Percentiles rank a stretch among this genome's conserved stretches.
Conservation (phyloP, 352 stramenopile genomes). For the Globisporangium paddicum region DNA sequence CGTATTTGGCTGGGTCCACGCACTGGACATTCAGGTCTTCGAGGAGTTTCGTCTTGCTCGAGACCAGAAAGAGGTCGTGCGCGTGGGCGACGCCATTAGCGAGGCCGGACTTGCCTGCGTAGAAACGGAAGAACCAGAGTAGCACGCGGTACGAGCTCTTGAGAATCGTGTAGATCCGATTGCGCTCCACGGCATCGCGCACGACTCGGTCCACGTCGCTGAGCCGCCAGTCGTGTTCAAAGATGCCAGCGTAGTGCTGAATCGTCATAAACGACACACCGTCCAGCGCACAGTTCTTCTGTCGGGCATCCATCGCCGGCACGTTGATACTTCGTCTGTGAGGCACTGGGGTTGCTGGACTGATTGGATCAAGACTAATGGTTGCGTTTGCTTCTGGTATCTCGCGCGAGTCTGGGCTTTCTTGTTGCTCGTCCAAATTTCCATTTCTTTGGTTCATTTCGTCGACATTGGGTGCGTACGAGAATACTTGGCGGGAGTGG, state of each 20-base stretch:
- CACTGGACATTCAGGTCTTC: constrained; percentile 57
- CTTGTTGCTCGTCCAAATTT: not conserved
- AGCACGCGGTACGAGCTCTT: constrained; percentile 48
- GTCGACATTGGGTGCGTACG: constrained; percentile 20
- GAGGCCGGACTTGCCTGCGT: constrained; percentile 29
- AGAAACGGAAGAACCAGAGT: constrained; percentile 61
- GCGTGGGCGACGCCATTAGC: constrained; percentile 8
- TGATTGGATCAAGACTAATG: not conserved
- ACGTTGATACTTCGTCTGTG: constrained; percentile 1
- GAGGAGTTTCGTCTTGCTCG: constrained; percentile 41
- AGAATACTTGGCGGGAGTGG: constrained; percentile 56
- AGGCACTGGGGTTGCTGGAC: not conserved
- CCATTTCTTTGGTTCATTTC: not conserved
- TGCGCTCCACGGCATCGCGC: constrained; percentile 59
- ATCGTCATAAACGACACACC: constrained; percentile 22
- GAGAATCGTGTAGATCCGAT: constrained; percentile 42
- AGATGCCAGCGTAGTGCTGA: constrained; percentile 37
- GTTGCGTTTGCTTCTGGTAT: not conserved
- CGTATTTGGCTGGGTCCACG: constrained; percentile 41
- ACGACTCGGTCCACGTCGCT: constrained; percentile 52
- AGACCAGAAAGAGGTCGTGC: constrained; percentile 38
- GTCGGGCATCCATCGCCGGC: not conserved
- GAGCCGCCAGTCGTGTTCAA: constrained; percentile 45
- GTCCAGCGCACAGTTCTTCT: constrained; percentile 25
- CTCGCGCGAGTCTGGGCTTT: not conserved